These are phyloP conservation scores for Penicillium psychrosexuale DNA, from an alignment of 2,329 filamentous ascomycete species.

Conservation along the genomic window DNA sequence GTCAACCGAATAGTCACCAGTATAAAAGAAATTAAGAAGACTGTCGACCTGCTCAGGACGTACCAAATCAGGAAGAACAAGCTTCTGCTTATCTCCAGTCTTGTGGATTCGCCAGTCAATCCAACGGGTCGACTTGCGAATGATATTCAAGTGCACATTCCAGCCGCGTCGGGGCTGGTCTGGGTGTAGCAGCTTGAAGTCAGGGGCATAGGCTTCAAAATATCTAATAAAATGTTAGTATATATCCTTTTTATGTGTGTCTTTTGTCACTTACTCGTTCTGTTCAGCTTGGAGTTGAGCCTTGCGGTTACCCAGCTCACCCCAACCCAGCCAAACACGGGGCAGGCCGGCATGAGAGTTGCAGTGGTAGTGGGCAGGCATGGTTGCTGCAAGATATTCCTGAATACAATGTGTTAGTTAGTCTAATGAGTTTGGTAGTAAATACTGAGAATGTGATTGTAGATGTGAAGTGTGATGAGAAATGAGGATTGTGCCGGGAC, in stretches of 20 bases:
- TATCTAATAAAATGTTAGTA: neutral
- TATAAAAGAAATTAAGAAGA: slow-evolving; percentile 12
- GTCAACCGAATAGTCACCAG: slow-evolving; percentile 12
- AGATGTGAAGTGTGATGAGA: neutral
- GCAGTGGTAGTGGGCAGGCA: slow-evolving; percentile 1
- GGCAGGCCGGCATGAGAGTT: neutral
- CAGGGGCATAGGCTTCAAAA: neutral
- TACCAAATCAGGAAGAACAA: neutral
- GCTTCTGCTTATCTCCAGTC: neutral
- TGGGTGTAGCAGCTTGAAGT: neutral
- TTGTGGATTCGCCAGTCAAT: neutral
- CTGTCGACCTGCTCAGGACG: neutral
- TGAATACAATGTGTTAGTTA: neutral
- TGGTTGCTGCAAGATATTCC: neutral
- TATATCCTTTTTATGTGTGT: neutral
- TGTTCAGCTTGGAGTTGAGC: neutral
- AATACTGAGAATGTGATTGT: neutral
- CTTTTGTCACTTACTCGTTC: neutral
- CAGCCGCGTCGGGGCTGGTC: neutral
- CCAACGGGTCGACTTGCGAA: neutral
- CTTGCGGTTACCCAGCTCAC: slow-evolving; percentile 4
- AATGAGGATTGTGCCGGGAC: neutral
- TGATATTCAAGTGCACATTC: neutral
- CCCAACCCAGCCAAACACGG: slow-evolving; percentile 2
- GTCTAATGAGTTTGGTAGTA: neutral